phyloP scores from a whole-genome alignment of 768 basidiomycete genomes.

The Galerina sulciceps region DNA sequence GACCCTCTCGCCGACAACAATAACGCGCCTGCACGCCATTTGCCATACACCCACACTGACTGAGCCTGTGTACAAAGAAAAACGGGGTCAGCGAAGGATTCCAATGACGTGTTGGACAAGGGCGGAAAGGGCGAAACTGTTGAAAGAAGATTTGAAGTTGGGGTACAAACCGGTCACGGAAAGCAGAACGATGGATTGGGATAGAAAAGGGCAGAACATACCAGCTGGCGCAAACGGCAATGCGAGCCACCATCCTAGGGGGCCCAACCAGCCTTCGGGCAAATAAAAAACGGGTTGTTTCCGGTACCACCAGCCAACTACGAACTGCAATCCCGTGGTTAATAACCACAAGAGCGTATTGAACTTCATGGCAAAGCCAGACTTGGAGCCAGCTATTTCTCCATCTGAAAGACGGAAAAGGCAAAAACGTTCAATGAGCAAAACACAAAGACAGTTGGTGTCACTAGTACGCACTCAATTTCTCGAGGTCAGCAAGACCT shows the following conservation, averaged over 20 bases:
- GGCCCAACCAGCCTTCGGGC: slow-evolving; percentile 89
- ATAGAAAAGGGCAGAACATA: slow-evolving; percentile 32
- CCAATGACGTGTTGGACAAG: neutral
- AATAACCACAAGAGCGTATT: slow-evolving; percentile 75
- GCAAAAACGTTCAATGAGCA: neutral
- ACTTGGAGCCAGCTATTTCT: slow-evolving; percentile 61
- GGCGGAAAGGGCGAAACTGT: neutral
- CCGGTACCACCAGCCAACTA: slow-evolving; percentile 91
- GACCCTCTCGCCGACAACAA: slow-evolving; percentile 74
- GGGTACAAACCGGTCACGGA: too few species aligned
- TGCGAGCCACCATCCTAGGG: slow-evolving; percentile 84
- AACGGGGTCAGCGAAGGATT: neutral
- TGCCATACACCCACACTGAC: slow-evolving; percentile 96
- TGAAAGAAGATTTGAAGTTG: too few species aligned
- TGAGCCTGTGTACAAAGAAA: slow-evolving; percentile 58
- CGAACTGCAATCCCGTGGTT: slow-evolving; percentile 87
- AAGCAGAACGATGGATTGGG: too few species aligned
- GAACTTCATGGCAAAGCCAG: slow-evolving; percentile 72
- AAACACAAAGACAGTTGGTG: neutral
- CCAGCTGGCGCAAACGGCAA: slow-evolving; percentile 92
- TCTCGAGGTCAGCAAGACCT: slow-evolving; percentile 87
- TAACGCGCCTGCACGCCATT: slow-evolving; percentile 89
- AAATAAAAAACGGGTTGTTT: slow-evolving; percentile 92
- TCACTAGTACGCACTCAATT: slow-evolving; percentile 69
- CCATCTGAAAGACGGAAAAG: slow-evolving; percentile 52